Percentiles rank a stretch among this genome's conserved stretches.
phyloP scores from a whole-genome alignment of 106 monocot genomes.

The Acanthochlamys bracteata region DNA sequence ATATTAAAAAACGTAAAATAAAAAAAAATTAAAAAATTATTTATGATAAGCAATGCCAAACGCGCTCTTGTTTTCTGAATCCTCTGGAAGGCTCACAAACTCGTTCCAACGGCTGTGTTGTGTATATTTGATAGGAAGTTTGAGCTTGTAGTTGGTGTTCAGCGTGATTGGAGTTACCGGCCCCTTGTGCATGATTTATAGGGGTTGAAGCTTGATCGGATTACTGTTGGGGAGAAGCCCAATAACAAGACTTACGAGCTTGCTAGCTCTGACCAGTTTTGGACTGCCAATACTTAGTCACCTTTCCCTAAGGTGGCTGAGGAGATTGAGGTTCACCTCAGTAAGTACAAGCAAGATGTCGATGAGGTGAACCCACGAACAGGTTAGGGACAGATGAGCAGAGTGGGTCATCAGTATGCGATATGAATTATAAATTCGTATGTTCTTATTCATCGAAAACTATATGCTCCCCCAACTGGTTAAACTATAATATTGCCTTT shows the following conservation, averaged over 20 bases:
- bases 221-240: conserved; percentile 48
- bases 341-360: conserved; percentile 90
- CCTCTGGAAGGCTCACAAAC: conserved; percentile 19
- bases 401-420: no score
- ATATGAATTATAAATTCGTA: no score
- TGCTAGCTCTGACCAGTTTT: conserved; percentile 69
- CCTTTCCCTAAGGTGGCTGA: conserved; percentile 91
- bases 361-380: conserved; percentile 80
- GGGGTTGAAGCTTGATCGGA: conserved; percentile 59
- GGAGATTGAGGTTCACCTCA: conserved; percentile 82
- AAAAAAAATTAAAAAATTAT: no score
- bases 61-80: conserved; percentile 70
- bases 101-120: conserved; percentile 70
- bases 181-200: conserved; percentile 79
- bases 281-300: conserved; percentile 70
- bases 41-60: no score
- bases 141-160: conserved; percentile 77
- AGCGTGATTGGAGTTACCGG: conserved; percentile 93
- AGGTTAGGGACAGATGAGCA: conserved; percentile 49
- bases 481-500: no score
- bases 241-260: conserved; percentile 54
- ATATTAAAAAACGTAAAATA: no score
- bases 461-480: no score
- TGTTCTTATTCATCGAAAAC: no score
- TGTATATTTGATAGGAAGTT: conserved; percentile 92